Evolutionary conservation across 495 filamentous ascomycete species (phyloP).

Genomic region (Poronia punctata): DNA sequence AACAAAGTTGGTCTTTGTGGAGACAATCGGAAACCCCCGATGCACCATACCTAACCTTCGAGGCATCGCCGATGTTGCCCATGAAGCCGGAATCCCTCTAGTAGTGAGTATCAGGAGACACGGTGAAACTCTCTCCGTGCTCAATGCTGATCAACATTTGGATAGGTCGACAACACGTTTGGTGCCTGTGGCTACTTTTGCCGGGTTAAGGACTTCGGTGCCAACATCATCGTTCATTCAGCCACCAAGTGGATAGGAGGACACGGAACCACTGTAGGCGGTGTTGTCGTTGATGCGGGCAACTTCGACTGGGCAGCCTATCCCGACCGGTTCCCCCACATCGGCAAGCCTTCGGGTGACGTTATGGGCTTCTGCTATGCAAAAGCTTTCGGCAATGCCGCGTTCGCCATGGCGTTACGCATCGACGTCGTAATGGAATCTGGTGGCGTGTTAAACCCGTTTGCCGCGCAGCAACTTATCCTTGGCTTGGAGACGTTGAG

Average conservation of each 20-base stretch:
- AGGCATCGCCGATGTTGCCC: slow-evolving; percentile 70
- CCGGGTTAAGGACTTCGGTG: slow-evolving; percentile 85
- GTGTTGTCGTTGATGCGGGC: slow-evolving; percentile 83
- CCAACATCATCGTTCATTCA: slow-evolving; percentile 90
- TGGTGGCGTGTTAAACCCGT: slow-evolving; percentile 79
- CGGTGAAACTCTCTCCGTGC: too few relatives aligned
- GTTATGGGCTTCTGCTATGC: slow-evolving; percentile 96
- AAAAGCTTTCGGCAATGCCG: slow-evolving; percentile 84
- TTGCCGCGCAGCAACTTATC: slow-evolving; percentile 90
- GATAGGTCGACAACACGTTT: slow-evolving; percentile 89
- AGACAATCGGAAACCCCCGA: slow-evolving; percentile 91
- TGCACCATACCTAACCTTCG: slow-evolving; percentile 93
- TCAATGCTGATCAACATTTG: neutral
- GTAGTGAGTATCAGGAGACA: slow-evolving; percentile 48
- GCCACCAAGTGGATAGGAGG: slow-evolving; percentile 99
- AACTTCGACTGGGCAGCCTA: slow-evolving; percentile 96
- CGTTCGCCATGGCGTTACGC: slow-evolving; percentile 75
- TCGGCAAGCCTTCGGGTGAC: slow-evolving; percentile 85
- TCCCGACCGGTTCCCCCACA: slow-evolving; percentile 83
- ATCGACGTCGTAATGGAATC: slow-evolving; percentile 80
- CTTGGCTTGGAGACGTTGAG: slow-evolving; percentile 87
- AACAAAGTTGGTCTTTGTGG: slow-evolving; percentile 90
- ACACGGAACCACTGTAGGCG: slow-evolving; percentile 91
- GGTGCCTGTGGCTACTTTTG: slow-evolving; percentile 90
- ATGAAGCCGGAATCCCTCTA: slow-evolving; percentile 75